Evolutionary conservation across 305 asterid genomes (phyloP), one percentile per base, ranked within the genome.

Genomic region (Fraxinus platypoda): DNA sequence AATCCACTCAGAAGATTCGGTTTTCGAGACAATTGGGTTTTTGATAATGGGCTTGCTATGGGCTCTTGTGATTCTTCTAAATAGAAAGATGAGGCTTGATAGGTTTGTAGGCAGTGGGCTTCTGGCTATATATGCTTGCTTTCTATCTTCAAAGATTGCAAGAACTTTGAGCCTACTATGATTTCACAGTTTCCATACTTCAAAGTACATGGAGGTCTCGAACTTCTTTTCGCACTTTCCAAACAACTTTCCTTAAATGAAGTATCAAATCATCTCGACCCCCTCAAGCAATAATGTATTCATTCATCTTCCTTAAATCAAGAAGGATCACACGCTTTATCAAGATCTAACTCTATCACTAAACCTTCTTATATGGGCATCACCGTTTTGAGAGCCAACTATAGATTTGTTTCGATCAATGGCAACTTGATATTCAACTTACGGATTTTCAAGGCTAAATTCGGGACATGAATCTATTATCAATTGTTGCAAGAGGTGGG

Each of bases 1-100:
- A 23, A 21, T 86, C 6, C 57, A 33, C 2, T 72, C 1, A 28
- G 84, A 71, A 8, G 41, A 54, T 9, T 76, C 37, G 75, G 33
- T 78, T 3, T 78, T 34, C 43, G 77, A 72, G n/a, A 83, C 85
- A 2, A 23, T 78, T 62, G 83, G 84, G 80, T 74, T 85, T 23
- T 74, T 85, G 76, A 1, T 83, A 19, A 35, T 72, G 75, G 83
- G 84, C 35, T 9, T 83, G 62, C 11, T 87, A 25, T 87, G 90
- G 90, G 83, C 87, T 74, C 72, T 78, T 23, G 83, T 84, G 2
- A 54, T 80, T 6, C 82, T 85, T 34, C 78, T 76, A 28, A 73
- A 64, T 7, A 84, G 81, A 4, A 57, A 38, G 3, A 85, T 78
- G 86, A 25, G 15, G 78, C 76, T 77, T 59, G 82, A 78, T 75